phyloP scores from a whole-genome alignment of 495 filamentous ascomycete species.

The Aspergillus ostianus region DNA sequence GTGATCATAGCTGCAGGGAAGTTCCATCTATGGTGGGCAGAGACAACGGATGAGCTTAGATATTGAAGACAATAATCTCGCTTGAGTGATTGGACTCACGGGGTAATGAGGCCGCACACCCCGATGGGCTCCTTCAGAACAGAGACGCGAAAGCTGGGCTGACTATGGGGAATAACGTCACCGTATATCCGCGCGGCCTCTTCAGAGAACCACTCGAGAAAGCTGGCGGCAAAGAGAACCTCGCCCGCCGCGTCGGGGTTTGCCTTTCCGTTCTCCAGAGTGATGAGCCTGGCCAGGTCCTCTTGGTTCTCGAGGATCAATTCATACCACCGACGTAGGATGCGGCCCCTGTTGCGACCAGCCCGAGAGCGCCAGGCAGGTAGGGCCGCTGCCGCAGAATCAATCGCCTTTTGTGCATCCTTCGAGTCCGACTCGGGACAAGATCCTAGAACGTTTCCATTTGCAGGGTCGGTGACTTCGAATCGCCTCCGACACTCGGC shows the following conservation, averaged over 20 bases:
- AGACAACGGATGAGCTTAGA: not conserved
- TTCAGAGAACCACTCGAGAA: conserved; percentile 79
- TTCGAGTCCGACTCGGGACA: not conserved
- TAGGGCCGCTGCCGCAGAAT: not conserved
- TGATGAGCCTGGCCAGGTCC: conserved; percentile 61
- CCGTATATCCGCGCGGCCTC: conserved; percentile 70
- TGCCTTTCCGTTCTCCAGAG: conserved; percentile 76
- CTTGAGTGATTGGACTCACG: not conserved
- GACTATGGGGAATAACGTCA: conserved; percentile 40
- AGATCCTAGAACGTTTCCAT: not conserved
- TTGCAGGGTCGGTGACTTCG: not conserved
- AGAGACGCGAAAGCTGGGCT: not conserved
- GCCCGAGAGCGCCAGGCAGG: not conserved
- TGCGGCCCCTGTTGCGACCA: not conserved
- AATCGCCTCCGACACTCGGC: not conserved
- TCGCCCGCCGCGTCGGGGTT: conserved; percentile 71
- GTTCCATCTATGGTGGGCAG: not conserved
- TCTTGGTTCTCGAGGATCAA: conserved; percentile 71
- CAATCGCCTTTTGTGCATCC: not conserved
- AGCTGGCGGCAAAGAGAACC: conserved; percentile 67
- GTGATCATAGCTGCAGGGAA: not conserved
- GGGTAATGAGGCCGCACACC: not conserved
- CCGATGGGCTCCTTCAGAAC: not conserved
- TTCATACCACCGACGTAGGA: conserved; percentile 22
- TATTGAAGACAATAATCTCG: not conserved